Evolutionary conservation across 768 basidiomycete genomes (phyloP).

Genomic region (Boletus barrowsii): DNA sequence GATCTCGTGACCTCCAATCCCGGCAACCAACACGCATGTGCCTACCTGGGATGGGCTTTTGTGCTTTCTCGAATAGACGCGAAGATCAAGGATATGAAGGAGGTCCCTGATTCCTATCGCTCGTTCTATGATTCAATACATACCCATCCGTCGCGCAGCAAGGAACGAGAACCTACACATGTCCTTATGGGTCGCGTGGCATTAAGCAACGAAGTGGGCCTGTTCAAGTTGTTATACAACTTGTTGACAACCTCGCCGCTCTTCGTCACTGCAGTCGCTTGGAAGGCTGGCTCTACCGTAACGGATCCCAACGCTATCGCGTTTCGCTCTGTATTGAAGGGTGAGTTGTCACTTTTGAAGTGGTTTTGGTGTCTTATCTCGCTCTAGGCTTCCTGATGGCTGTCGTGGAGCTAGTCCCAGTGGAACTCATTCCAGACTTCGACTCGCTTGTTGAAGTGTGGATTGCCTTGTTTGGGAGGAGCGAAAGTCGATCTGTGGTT

Average conservation of each 20-base stretch:
- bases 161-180: conserved; percentile 56
- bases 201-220: conserved; percentile 54
- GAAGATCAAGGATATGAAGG: conserved; percentile 44
- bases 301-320: conserved; percentile 77
- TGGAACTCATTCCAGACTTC: conserved; percentile 77
- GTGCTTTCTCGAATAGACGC: conserved; percentile 64
- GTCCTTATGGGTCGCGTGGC: conserved; percentile 56
- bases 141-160: conserved; percentile 41
- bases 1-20: conserved; percentile 57
- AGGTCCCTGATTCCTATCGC: conserved; percentile 53
- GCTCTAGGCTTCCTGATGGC: conserved; percentile 69
- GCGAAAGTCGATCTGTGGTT: conserved; percentile 55
- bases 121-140: conserved; percentile 54
- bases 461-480: conserved; percentile 77
- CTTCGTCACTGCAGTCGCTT: conserved; percentile 71
- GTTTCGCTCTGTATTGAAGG: conserved; percentile 81
- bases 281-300: conserved; percentile 63
- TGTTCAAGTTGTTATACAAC: conserved; percentile 55
- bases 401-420: conserved; percentile 67
- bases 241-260: conserved; percentile 69
- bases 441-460: conserved; percentile 70
- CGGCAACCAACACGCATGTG: conserved; percentile 63
- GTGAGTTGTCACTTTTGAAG: conserved; percentile 36
- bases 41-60: conserved; percentile 83
- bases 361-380: conserved; percentile 1